phyloP scores from a whole-genome alignment of 2,329 filamentous ascomycete species.

The Aureobasidium subglaciale region DNA sequence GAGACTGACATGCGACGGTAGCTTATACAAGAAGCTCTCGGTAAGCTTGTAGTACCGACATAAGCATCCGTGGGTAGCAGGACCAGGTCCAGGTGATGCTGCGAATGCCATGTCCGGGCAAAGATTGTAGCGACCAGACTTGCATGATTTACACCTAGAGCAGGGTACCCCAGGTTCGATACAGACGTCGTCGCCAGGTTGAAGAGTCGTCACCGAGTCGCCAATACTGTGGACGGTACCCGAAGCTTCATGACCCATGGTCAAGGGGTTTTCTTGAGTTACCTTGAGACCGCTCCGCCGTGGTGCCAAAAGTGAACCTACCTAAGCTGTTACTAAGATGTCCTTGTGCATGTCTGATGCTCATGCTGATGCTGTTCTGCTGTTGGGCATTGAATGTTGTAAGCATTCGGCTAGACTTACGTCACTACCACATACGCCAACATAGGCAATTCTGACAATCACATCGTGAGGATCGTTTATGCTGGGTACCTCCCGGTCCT shows the following conservation, averaged over 20 bases:
- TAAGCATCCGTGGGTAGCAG: conserved; percentile 36
- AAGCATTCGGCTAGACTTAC: neutral
- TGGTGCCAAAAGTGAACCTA: conserved; percentile 51
- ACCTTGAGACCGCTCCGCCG: conserved; percentile 46
- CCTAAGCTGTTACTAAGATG: neutral
- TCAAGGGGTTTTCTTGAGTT: conserved; percentile 36
- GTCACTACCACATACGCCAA: conserved; percentile 10
- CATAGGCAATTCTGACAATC: neutral
- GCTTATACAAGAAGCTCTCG: conserved; percentile 41
- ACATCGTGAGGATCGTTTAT: conserved; percentile 9
- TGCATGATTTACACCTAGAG: conserved; percentile 50
- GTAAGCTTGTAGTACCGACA: conserved; percentile 43
- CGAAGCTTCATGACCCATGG: conserved; percentile 63
- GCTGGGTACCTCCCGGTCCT: neutral
- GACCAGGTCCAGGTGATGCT: conserved; percentile 15
- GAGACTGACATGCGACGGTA: conserved; percentile 39
- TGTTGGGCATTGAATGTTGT: neutral
- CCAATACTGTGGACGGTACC: conserved; percentile 57
- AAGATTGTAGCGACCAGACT: conserved; percentile 20
- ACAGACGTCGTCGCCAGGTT: conserved; percentile 61
- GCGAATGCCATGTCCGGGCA: conserved; percentile 21
- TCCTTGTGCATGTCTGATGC: too few species aligned
- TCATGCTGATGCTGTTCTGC: neutral
- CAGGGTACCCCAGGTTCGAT: conserved; percentile 66
- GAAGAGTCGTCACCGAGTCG: conserved; percentile 48